Percentiles rank a stretch among this genome's conserved stretches.
Conservation (phyloP, 805 yeast species). For the Barnettozyma sucrosica region DNA sequence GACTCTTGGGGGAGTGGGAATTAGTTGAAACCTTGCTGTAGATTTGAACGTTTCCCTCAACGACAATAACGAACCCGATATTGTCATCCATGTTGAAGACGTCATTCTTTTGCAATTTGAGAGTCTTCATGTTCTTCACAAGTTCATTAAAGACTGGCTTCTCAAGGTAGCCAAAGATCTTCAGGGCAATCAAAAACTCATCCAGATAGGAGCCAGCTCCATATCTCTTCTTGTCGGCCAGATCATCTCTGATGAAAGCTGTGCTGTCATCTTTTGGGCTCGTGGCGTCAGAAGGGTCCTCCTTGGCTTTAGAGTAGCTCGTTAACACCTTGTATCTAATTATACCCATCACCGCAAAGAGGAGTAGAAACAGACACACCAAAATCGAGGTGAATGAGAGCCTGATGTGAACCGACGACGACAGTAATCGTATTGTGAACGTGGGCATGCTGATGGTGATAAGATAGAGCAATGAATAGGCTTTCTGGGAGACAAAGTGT, state of each 20-base stretch:
- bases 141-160: slow-evolving; percentile 87
- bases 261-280: slow-evolving; percentile 1
- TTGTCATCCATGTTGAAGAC: slow-evolving; percentile 65
- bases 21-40: slow-evolving; percentile 46
- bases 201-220: slow-evolving; percentile 67
- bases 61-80: slow-evolving; percentile 85
- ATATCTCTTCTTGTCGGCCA: slow-evolving; percentile 38
- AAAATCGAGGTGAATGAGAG: slow-evolving; percentile 45
- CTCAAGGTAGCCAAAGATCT: slow-evolving; percentile 90
- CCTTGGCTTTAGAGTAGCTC: slow-evolving; percentile 43
- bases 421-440: slow-evolving; percentile 29
- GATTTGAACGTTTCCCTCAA: slow-evolving; percentile 84
- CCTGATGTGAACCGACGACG: slow-evolving; percentile 36
- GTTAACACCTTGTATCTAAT: slow-evolving; percentile 62
- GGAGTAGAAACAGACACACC: slow-evolving; percentile 14
- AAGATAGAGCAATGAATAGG: slow-evolving; percentile 7
- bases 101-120: slow-evolving; percentile 73
- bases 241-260: slow-evolving; percentile 25
- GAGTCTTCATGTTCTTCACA: slow-evolving; percentile 87
- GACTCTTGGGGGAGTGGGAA: slow-evolving; percentile 8
- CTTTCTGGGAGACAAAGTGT: neutral
- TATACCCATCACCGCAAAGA: slow-evolving; percentile 17
- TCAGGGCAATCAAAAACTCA: slow-evolving; percentile 85
- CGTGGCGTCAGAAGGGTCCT: slow-evolving; percentile 5
- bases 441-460: slow-evolving; percentile 26